These are phyloP conservation scores for Physcomitrellopsis africana DNA, from an alignment of 225 moss, liverwort and hornwort genomes.

Conservation along the genomic window DNA sequence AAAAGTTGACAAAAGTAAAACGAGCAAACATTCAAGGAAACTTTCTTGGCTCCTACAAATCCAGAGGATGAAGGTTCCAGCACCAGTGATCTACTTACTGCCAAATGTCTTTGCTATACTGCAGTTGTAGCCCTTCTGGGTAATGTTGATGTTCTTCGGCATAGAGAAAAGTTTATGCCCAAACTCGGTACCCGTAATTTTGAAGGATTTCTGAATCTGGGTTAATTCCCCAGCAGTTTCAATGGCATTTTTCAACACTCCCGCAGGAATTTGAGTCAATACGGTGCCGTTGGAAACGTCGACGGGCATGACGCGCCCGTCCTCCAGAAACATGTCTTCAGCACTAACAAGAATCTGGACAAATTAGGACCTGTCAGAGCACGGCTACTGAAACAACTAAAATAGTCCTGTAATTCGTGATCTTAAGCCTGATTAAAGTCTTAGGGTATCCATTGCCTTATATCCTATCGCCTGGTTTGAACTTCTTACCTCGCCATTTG, in stretches of 20 bases:
- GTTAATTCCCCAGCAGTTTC: slow-evolving; percentile 71
- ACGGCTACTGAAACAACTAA: slow-evolving; percentile 25
- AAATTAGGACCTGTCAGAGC: not conserved
- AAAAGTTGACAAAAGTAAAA: not conserved
- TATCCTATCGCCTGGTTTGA: too few species aligned
- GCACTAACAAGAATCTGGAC: slow-evolving; percentile 59
- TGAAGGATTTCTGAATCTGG: slow-evolving; percentile 59
- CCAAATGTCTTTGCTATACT: slow-evolving; percentile 43
- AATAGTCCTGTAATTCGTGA: too few species aligned
- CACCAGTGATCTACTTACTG: slow-evolving; percentile 45
- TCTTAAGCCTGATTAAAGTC: too few species aligned
- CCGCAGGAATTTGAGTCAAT: slow-evolving; percentile 42
- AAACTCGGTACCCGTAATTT: slow-evolving; percentile 83
- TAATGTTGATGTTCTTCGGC: slow-evolving; percentile 63
- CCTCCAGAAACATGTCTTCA: slow-evolving; percentile 37
- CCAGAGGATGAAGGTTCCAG: not conserved
- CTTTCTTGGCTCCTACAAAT: too few species aligned
- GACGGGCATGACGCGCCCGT: slow-evolving; percentile 51
- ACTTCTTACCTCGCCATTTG: slow-evolving; percentile 6
- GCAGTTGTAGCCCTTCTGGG: slow-evolving; percentile 66
- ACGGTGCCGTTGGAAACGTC: slow-evolving; percentile 71
- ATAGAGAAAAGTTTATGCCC: slow-evolving; percentile 66
- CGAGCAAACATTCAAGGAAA: too few species aligned
- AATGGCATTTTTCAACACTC: slow-evolving; percentile 76
- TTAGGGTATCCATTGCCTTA: too few species aligned